Base-by-base conservation (phyloP, 2,329 filamentous ascomycete genomes). In the Aspergillus candidus region DNA sequence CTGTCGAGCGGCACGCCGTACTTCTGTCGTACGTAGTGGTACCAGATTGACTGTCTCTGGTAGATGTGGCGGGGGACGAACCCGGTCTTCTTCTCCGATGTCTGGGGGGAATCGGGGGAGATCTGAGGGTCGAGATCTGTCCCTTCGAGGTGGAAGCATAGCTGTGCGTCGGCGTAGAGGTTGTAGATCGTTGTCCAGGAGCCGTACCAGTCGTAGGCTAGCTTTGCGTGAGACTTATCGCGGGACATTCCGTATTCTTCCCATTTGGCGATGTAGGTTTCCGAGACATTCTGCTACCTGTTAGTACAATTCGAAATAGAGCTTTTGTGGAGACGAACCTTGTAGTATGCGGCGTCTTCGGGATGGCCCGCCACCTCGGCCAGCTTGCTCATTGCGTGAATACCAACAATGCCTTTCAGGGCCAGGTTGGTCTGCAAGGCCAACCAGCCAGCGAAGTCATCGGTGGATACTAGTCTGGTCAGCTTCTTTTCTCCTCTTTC, bases 111-210 rank as follows among this genome's bases (percentile, higher is more conserved):
- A 32, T 56, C 57, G 40, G 46, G 13, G 6, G 38, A 31, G 38
- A 38, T 12, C 12, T 14, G 13, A 35, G 48, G 44, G 13, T 51
- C 46, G 36, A 48, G 35, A 31, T 69, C 60, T 4, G 72, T 72
- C 44, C 68, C 68, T 18, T 73, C 71, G 22, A 79, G 73, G 57
- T 90, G 86, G 72, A 93, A 93, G 69, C 87, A 93, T 30, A 93
- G 78, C 15, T 91, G 73, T 22, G 79, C 80, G 67, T 94, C 88
- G 11, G 83, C 80, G 67, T 88, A 94, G 18, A 94, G 75, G 60
- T 89, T 91, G 72, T 94, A 94, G 31, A 94, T 75, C 0, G 84
- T 88, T 6, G 86, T 88, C 85, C 86, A 90, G 40, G 83, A 87
- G 11, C 85, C 85, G 52, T 85, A 84, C 73, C 84, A 82, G 59